A percentile compares a stretch with the other conserved stretches of the same genome.
These are phyloP conservation scores for Pelargonium fulgidum DNA, from an alignment of 441 rosid species.

Conservation along the genomic window DNA sequence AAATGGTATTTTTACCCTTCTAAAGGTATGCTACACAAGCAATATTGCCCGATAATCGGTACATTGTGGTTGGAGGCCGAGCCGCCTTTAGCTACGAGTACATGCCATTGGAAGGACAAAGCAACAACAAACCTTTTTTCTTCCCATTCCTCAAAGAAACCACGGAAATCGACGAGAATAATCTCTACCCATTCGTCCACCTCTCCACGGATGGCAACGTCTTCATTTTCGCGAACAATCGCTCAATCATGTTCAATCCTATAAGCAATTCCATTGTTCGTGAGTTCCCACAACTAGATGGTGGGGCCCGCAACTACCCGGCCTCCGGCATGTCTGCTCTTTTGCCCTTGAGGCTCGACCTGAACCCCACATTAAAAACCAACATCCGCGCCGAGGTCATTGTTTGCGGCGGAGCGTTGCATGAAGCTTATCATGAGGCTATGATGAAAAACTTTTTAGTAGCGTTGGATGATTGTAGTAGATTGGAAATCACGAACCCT, in stretches of 20 bases:
- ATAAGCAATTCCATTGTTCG: conserved; percentile 9
- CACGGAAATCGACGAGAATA: conserved; percentile 23
- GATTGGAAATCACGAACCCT: conserved; percentile 31
- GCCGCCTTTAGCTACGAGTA: conserved; percentile 23
- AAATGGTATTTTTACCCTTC: no score
- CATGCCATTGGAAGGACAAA: neutral
- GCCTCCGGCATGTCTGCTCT: conserved; percentile 25
- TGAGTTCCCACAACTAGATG: conserved; percentile 22
- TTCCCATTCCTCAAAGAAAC: conserved; percentile 23
- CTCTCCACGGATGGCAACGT: conserved; percentile 24
- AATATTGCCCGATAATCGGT: conserved; percentile 30
- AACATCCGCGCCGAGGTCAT: conserved; percentile 37
- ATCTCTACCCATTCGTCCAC: conserved; percentile 29
- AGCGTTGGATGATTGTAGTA: conserved; percentile 43
- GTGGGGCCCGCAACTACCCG: conserved; percentile 27
- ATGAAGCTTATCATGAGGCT: conserved; percentile 34
- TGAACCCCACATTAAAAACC: neutral
- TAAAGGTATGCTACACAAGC: conserved; percentile 40
- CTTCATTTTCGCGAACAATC: conserved; percentile 28
- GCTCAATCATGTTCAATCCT: conserved; percentile 24
- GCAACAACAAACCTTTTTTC: neutral
- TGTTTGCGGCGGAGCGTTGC: conserved; percentile 51
- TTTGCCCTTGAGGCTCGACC: conserved; percentile 36
- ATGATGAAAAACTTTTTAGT: conserved; percentile 28
- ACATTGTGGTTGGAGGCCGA: conserved; percentile 26